Evolutionary conservation across 441 rosid genomes (phyloP).

Genomic region (Erysimum pusillum): DNA sequence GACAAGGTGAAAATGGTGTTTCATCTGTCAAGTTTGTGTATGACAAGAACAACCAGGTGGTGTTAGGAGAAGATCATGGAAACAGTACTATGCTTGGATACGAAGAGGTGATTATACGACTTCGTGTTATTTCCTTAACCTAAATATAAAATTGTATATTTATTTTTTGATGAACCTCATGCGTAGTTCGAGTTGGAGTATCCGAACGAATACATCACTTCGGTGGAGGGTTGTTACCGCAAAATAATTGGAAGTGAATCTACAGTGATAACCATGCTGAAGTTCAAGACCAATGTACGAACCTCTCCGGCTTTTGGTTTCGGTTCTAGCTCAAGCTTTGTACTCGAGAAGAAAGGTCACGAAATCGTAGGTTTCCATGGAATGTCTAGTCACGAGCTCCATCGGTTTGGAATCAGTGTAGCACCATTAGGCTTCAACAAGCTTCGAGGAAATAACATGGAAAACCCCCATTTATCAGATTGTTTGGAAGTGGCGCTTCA

Average conservation of each 20-base stretch:
- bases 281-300: constrained; percentile 15
- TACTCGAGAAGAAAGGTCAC: constrained; percentile 1
- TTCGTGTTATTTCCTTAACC: neutral
- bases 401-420: constrained; percentile 1
- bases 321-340: neutral
- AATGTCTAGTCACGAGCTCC: neutral
- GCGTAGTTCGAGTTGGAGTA: constrained; percentile 3
- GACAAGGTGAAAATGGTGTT: neutral
- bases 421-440: too few relatives aligned
- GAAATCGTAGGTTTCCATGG: constrained; percentile 11
- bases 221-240: neutral
- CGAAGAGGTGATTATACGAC: constrained; percentile 4
- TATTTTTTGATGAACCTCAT: neutral
- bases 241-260: constrained; percentile 1
- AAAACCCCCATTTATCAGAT: too few relatives aligned
- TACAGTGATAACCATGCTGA: neutral
- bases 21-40: constrained; percentile 4
- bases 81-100: neutral
- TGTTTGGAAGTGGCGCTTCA: too few relatives aligned
- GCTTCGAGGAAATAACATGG: too few relatives aligned
- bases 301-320: constrained; percentile 8
- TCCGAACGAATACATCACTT: neutral
- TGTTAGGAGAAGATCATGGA: constrained; percentile 11
- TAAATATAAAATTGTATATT: neutral
- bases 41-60: constrained; percentile 7